A percentile compares a stretch with the other conserved stretches of the same genome.
Conservation (phyloP, 1,284 basidiomycete species). For the Trametes sp. region DNA sequence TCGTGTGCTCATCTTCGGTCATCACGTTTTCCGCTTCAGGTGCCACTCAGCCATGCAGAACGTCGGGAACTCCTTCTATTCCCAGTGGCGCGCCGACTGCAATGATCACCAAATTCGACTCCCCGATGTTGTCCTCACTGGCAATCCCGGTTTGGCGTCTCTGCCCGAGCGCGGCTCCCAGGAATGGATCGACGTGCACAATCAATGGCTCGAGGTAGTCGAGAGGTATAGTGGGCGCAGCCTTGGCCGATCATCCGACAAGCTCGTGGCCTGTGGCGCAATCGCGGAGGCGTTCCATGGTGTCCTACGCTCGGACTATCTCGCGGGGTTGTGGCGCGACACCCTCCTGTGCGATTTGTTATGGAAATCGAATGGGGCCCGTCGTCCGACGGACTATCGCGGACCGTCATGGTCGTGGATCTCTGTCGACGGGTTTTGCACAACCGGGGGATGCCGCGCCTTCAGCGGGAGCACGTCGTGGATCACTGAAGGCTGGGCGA, state of each 20-base stretch:
- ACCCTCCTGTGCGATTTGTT: constrained; percentile 20
- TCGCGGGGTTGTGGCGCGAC: constrained; percentile 26
- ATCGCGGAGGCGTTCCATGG: constrained; percentile 25
- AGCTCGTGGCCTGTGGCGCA: constrained; percentile 25
- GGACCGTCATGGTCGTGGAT: constrained; percentile 31
- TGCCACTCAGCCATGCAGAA: constrained; percentile 19
- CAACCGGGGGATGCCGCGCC: background rate
- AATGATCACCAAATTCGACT: background rate
- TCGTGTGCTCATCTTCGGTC: constrained; percentile 4
- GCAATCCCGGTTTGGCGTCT: too few relatives aligned
- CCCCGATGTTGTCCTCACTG: too few relatives aligned
- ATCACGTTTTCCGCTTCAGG: constrained; percentile 22
- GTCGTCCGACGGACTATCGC: background rate
- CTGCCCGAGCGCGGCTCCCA: too few relatives aligned
- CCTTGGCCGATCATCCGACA: constrained; percentile 20
- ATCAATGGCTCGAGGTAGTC: constrained; percentile 20
- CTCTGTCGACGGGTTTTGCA: background rate
- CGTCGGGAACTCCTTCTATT: constrained; percentile 19
- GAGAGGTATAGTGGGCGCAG: constrained; percentile 21
- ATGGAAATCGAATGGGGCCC: too few relatives aligned
- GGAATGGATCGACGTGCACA: constrained; percentile 1
- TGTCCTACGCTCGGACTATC: constrained; percentile 21
- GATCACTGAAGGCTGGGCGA: too few relatives aligned
- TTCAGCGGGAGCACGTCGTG: background rate
- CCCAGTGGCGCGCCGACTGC: constrained; percentile 6